Conservation (phyloP, 768 basidiomycete species). For the Lentinus brumalis region DNA sequence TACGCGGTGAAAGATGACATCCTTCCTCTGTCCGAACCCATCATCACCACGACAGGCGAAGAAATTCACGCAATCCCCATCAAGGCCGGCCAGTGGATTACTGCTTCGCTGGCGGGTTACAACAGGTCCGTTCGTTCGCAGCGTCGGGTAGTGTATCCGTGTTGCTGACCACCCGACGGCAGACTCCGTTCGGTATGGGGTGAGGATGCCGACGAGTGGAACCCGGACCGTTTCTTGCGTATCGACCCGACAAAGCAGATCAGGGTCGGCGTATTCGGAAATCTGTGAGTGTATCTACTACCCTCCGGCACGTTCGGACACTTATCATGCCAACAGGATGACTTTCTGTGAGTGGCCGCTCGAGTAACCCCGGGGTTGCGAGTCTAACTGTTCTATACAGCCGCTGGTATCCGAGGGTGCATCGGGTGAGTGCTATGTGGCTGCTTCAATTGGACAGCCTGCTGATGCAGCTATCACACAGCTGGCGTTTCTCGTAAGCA, state of each 20-base stretch:
- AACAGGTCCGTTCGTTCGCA: constrained; percentile 27
- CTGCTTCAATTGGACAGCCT: neutral
- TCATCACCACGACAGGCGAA: constrained; percentile 29
- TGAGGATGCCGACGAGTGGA: constrained; percentile 29
- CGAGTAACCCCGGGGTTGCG: neutral
- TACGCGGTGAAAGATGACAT: constrained; percentile 29
- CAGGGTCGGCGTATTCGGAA: constrained; percentile 18
- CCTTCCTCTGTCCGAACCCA: constrained; percentile 35
- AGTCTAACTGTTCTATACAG: neutral
- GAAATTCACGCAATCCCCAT: constrained; percentile 27
- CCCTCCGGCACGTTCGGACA: no score
- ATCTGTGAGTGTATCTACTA: neutral
- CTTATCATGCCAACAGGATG: neutral
- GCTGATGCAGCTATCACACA: neutral
- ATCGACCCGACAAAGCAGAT: constrained; percentile 10
- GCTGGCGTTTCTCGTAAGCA: constrained; percentile 31
- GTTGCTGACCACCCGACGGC: neutral
- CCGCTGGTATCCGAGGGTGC: constrained; percentile 14
- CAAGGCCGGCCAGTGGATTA: constrained; percentile 37
- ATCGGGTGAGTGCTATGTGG: constrained; percentile 7
- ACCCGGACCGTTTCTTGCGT: constrained; percentile 26
- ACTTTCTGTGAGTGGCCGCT: neutral
- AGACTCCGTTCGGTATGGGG: constrained; percentile 29
- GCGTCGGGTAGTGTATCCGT: no score
- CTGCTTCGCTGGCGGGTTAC: constrained; percentile 26